Evolutionary conservation across 1,284 basidiomycete species (phyloP), one percentile per base, ranked within the genome.

Genomic region (Apiotrichum akiyoshidainum): DNA sequence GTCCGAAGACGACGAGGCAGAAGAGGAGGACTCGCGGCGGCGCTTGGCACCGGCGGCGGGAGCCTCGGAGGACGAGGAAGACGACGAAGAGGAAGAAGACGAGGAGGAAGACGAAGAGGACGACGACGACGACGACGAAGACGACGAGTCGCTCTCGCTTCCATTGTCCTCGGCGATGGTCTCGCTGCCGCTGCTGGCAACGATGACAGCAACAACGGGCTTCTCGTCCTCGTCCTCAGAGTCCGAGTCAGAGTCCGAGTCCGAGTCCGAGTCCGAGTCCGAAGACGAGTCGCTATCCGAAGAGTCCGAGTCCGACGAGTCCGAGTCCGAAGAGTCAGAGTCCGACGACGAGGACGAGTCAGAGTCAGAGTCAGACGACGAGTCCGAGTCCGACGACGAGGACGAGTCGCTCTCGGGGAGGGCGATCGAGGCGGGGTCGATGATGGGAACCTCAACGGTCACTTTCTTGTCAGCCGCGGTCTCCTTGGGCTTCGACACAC

Each of bases 21-120:
- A 66, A n/a, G 68, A 65, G 2, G 70, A 69, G 12, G 68, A 67
- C 34, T 54, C 48, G 40, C 59, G 47, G 46, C 65, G 31, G 60
- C 65, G 40, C 61, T 67, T 52, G 57, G 63, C 16, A 57, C 65
- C 46, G 52, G 65, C 17, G 26, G 52, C 44, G 46, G 58, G 44
- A 33, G 61, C 65, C 35, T 62, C 60, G 40, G 67, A 63, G 17
- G 66, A 67, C 17, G 65, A 65, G 5, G 68, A 70, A 2, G 66
- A 67, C 1, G 65, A 69, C 1, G 70, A 68, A 13, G 71, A 66
- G 7, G 65, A 65, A 5, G 66, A 65, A 6, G 71, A 70, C 6
- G 68, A 63, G 8, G 48, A 52, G 9, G 50, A 52, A 9, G 48
- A 52, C 2, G 62, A 64, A 1, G 67, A 67, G 0, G 65, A 65